Base-by-base conservation (phyloP, 2,329 filamentous ascomycete genomes). In the Aspergillus luchuensis region DNA sequence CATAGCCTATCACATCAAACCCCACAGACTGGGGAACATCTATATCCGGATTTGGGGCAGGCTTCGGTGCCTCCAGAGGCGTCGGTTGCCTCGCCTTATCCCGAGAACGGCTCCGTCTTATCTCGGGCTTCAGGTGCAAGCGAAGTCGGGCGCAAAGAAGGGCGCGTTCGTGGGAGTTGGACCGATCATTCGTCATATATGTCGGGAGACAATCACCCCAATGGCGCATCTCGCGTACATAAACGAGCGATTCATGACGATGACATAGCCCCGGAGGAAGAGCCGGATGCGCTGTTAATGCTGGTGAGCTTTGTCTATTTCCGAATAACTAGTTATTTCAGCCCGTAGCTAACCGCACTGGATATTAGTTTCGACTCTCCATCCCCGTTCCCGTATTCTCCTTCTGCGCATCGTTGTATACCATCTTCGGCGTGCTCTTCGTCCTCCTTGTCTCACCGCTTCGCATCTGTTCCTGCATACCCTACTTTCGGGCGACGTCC, bases 331-430 rank as follows among this genome's bases (percentile, higher is more conserved):
- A 36, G 23, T 7, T 41, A 49, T 59, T 59, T 25, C 57, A 36
- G 25, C 50, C 33, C 50, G 48, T 55, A 30, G 53, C 63, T 68
- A 62, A 70, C 60, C 43, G 36, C n/a, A 19, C 17, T 36, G 54
- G 11, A 52, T 38, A 23, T 51, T 59, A 83, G 82, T 77, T 86
- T 65, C 84, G 81, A 67, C 78, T 86, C 38, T 84, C 83, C 19
- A 72, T 78, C 23, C 81, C 85, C 15, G 82, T 84, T 64, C 82
- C 83, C 11, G 68, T 85, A 6, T 79, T 87, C 66, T 85, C 85
- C 56, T 67, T 84, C 33, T 70, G 80, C 63, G 82, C 84, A 64
- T 77, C 79, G 41, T 60, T 86, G 52, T 88, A 85, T 78, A 82
- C 85, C 17, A 64, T 84, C 58, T 74, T 83, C 63, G 79, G 82